Base-by-base conservation (phyloP, 352 stramenopile genomes). In the Phytopythium oedochilum region DNA sequence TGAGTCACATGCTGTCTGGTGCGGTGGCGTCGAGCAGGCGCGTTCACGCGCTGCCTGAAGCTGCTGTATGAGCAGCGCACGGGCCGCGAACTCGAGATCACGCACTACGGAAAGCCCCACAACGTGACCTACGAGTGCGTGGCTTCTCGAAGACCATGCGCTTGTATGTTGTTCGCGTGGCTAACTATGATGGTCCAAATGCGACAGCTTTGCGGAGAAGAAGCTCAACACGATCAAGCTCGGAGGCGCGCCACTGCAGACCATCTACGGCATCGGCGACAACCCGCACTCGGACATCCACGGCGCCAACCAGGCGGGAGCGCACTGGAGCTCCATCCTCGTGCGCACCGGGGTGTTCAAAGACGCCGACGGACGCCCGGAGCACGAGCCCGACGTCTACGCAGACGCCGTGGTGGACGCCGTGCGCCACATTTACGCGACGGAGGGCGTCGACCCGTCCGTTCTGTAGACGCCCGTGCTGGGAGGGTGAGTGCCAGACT, bases 241-340 rank as follows among this genome's bases (percentile, higher is more conserved):
- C 9, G 62, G 69, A 23, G 52, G 63, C 26, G 49, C 64, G 35
- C 70, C 73, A 9, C 53, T 95, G 18, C 71, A 71, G 28, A 63
- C 64, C 47, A 89, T 96, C 52, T 96, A 95, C 56, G 88, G 87
- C 40, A 94, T 96, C 38, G 88, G 88, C 9, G 88, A 96, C 70
- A 96, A 96, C 59, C 88, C 88, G 20, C 60, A 85, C 31, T 75
- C 85, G 2, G 88, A 96, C 57, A 92, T 96, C 52, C 83, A 89
- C 45, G 88, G 88, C 20, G 88, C 88, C 10, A 96, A 96, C 63
- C 78, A 87, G 46, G 86, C 86, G 23, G 86, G 86, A 6, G 66
- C 77, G 5, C 59, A 85, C 43, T 97, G 89, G 88, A 83, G 69
- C 20, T 96, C 86, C 17, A 76, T 96, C 17, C 75, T 97, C 12